A percentile compares a stretch with the other conserved stretches of the same genome.
These are phyloP conservation scores for Cladophialophora bantiana DNA, from an alignment of 2,329 filamentous ascomycete species.

Conservation along the genomic window DNA sequence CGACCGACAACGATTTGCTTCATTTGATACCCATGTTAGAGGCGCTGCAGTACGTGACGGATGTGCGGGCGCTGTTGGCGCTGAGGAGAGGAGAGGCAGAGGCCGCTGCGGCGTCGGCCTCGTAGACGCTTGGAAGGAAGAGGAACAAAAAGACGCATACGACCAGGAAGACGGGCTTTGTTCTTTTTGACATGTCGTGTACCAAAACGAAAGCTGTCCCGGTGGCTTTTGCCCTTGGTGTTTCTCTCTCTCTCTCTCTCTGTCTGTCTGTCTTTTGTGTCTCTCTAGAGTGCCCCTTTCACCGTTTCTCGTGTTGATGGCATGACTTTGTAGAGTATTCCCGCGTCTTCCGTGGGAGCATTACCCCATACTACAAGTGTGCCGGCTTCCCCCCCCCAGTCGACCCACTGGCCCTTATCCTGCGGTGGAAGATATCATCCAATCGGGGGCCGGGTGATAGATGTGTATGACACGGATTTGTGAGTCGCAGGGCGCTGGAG, in stretches of 20 bases:
- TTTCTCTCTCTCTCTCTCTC: not conserved
- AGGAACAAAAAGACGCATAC: conserved; percentile 1
- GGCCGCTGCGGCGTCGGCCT: conserved; percentile 23
- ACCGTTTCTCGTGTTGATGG: not conserved
- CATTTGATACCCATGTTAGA: conserved; percentile 92
- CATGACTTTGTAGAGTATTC: not conserved
- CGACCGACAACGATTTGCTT: conserved; percentile 92
- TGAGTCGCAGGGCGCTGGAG: conserved; percentile 11
- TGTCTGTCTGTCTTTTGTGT: not conserved
- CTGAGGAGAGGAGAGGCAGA: conserved; percentile 79
- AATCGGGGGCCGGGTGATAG: not conserved
- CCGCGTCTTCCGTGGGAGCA: conserved; percentile 3
- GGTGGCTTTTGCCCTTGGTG: not conserved
- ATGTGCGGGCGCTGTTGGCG: conserved; percentile 88
- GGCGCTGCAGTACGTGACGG: conserved; percentile 93
- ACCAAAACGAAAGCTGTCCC: conserved; percentile 4
- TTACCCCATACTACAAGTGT: not conserved
- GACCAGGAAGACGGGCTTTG: not conserved
- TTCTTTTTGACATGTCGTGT: not conserved
- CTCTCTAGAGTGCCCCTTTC: not conserved
- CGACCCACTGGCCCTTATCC: conserved; percentile 3
- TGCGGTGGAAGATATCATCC: conserved; percentile 5
- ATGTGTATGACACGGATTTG: conserved; percentile 6
- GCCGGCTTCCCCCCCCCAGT: not conserved
- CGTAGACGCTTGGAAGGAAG: conserved; percentile 16